These are phyloP conservation scores for Exophiala lecanii-corni DNA, from an alignment of 2,329 filamentous ascomycete genomes.

Conservation along the genomic window DNA sequence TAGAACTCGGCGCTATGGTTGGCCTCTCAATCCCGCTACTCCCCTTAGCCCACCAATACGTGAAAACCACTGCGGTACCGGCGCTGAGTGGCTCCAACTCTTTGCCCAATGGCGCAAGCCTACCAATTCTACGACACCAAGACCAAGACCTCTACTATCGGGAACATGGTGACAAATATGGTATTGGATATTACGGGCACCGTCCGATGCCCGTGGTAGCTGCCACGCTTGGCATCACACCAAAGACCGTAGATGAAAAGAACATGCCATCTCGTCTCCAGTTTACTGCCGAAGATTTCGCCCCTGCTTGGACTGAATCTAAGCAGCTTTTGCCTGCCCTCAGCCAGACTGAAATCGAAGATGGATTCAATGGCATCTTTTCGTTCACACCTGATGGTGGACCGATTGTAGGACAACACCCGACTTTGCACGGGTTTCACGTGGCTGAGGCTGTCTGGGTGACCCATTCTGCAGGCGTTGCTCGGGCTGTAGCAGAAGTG, in stretches of 20 bases:
- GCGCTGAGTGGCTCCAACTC: slow-evolving; percentile 40
- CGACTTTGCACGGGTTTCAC: slow-evolving; percentile 57
- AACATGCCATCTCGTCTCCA: slow-evolving; percentile 60
- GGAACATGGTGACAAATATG: slow-evolving; percentile 58
- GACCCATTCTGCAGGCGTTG: slow-evolving; percentile 61
- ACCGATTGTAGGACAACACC: slow-evolving; percentile 55
- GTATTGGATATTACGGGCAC: slow-evolving; percentile 63
- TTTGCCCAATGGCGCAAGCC: slow-evolving; percentile 45
- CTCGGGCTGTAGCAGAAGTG: slow-evolving; percentile 55
- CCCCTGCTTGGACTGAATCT: slow-evolving; percentile 55
- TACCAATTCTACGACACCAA: slow-evolving; percentile 60
- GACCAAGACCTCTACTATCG: slow-evolving; percentile 62
- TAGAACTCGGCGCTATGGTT: slow-evolving; percentile 60
- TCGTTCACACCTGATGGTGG: slow-evolving; percentile 63
- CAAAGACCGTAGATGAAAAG: slow-evolving; percentile 51
- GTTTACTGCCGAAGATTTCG: slow-evolving; percentile 58
- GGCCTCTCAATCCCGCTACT: slow-evolving; percentile 55
- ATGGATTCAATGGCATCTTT: slow-evolving; percentile 63
- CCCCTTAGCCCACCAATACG: slow-evolving; percentile 61
- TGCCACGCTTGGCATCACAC: slow-evolving; percentile 49
- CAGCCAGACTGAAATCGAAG: slow-evolving; percentile 47
- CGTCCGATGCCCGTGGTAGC: slow-evolving; percentile 57
- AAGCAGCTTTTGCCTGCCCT: slow-evolving; percentile 53
- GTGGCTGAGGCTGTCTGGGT: slow-evolving; percentile 65
- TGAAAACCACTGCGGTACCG: slow-evolving; percentile 54